Base-by-base conservation (phyloP, 2,329 filamentous ascomycete genomes). In the Xylaria sp. region DNA sequence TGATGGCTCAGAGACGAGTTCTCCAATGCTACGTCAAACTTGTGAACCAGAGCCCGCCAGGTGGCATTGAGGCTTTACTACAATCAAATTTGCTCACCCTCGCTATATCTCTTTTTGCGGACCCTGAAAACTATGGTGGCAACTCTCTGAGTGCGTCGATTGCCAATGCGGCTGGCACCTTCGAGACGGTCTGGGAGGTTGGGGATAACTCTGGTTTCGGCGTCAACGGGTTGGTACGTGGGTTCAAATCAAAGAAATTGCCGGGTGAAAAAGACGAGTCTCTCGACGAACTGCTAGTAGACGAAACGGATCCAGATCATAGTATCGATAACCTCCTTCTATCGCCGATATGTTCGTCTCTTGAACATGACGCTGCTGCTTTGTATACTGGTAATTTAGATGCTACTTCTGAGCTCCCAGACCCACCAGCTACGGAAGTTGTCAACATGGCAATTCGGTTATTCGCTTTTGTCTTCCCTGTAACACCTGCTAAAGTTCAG, bases 191-290 rank as follows among this genome's bases (percentile, higher is more conserved):
- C 47, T 99, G 96, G 96, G 95, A 98, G 71, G 88, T 97, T 6
- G 92, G 91, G 9, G 96, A 99, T 79, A 98, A 98, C 77, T 94
- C 91, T 74, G 95, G 94, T 0, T 98, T 97, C 79, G 96, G 97
- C 2, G 91, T 99, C 18, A 97, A 93, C 10, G 93, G 94, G 1
- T 83, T 98, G 25, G 90, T 97, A 1, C 86, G 88, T 25, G 93
- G 93, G 0, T 94, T 96, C 77, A 88, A 91, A 62, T 84, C 94
- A 21, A 89, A 87, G 74, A 88, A 86, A 29, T 85, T 94, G 65
- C 90, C 90, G 16, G 92, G 93, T 32, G 91, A 92, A 75, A 88
- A 91, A 66, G 86, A 89, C 44, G 85, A 81, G 59, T 79, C 82
- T 0, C 76, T 80, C 13, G 83, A 86, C 40, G 80, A 73, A 51